phyloP scores from a whole-genome alignment of 2,329 filamentous ascomycete species.

The Xylaria sp. region DNA sequence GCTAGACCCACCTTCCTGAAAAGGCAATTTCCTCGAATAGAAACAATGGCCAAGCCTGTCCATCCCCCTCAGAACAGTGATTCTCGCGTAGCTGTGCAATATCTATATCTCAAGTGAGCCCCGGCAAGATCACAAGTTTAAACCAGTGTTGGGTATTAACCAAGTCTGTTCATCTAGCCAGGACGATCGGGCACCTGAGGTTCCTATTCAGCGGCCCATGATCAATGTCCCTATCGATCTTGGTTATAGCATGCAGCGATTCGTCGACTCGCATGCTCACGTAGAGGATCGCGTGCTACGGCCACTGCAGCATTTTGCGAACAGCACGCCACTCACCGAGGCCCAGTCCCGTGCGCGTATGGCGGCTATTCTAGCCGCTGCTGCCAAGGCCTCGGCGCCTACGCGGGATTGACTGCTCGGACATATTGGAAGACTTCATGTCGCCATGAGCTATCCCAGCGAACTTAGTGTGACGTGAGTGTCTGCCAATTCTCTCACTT shows the following conservation, averaged over 20 bases:
- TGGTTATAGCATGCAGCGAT: conserved; percentile 46
- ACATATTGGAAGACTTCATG: neutral
- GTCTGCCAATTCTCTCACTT: neutral
- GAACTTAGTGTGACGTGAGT: neutral
- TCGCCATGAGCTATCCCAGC: neutral
- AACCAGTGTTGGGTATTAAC: neutral
- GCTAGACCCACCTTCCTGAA: conserved; percentile 32
- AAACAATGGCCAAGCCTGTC: conserved; percentile 41
- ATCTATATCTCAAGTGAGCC: conserved; percentile 45
- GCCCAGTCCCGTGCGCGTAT: conserved; percentile 46
- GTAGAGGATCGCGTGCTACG: conserved; percentile 43
- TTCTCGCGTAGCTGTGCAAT: conserved; percentile 43
- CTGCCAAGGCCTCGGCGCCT: conserved; percentile 20
- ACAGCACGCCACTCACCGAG: conserved; percentile 43
- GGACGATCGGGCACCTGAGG: conserved; percentile 34
- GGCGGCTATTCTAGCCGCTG: conserved; percentile 41
- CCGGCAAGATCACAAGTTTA: neutral
- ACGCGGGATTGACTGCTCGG: conserved; percentile 29
- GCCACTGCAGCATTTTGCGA: conserved; percentile 38
- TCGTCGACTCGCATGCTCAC: conserved; percentile 44
- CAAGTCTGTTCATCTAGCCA: conserved; percentile 23
- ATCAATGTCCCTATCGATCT: conserved; percentile 44
- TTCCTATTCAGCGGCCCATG: conserved; percentile 34
- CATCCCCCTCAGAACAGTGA: conserved; percentile 35
- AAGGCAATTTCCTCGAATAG: conserved; percentile 31